phyloP scores from a whole-genome alignment of 148 eudicot species.

The Camellia granthamiana region DNA sequence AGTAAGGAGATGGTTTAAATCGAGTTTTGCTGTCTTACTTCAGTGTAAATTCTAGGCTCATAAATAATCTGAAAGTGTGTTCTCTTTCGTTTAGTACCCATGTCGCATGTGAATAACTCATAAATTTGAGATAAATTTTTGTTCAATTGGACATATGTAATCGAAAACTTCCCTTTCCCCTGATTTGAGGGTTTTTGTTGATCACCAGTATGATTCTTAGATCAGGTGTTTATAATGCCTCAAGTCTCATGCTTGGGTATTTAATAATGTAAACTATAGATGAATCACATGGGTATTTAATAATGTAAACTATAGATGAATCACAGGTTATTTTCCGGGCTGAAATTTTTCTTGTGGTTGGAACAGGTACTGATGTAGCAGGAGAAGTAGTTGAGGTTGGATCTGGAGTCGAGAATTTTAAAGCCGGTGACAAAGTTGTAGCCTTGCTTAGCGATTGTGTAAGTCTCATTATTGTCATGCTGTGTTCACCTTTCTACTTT shows the following conservation, averaged over 20 bases:
- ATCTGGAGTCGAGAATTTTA: slow-evolving; percentile 49
- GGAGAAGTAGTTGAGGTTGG: slow-evolving; percentile 81
- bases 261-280: background rate
- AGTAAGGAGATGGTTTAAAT: background rate
- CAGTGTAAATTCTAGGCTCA: background rate
- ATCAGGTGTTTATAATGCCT: too few species aligned
- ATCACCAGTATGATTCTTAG: background rate
- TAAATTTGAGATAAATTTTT: background rate
- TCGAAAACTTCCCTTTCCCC: background rate
- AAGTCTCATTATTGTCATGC: slow-evolving; percentile 22
- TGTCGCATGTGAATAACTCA: background rate
- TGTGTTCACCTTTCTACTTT: background rate
- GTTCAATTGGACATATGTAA: too few species aligned
- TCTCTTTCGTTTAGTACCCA: background rate
- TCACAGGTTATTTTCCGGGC: background rate
- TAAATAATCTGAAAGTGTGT: background rate
- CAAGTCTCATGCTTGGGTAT: background rate
- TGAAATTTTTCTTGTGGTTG: slow-evolving; percentile 16
- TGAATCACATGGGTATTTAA: background rate
- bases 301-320: too few species aligned
- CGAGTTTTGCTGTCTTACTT: background rate
- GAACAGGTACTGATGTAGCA: slow-evolving; percentile 65
- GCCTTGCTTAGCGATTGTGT: slow-evolving; percentile 38
- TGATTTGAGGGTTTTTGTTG: background rate
- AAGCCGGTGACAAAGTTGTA: slow-evolving; percentile 78